A percentile compares a stretch with the other conserved stretches of the same genome.
phyloP scores from a whole-genome alignment of 345 rosid genomes.

The Populus alba region DNA sequence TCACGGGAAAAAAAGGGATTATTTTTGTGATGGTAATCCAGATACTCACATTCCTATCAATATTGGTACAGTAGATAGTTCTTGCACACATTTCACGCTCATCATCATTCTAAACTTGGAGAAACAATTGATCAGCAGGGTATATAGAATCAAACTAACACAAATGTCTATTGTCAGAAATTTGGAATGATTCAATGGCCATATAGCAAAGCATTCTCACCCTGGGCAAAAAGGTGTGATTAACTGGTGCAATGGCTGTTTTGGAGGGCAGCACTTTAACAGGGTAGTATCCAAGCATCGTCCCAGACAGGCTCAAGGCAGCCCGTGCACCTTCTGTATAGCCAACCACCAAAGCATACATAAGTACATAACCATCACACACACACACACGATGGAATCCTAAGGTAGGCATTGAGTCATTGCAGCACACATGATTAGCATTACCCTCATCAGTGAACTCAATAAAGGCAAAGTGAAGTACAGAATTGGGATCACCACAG shows the following conservation, averaged over 20 bases:
- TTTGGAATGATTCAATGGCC: background rate
- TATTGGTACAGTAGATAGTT: conserved; percentile 94
- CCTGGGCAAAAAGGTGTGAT: conserved; percentile 93
- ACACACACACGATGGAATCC: background rate
- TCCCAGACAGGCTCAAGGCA: conserved; percentile 86
- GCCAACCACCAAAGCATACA: background rate
- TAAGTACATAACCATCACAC: background rate
- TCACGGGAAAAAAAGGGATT: conserved; percentile 7
- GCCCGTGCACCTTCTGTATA: conserved; percentile 77
- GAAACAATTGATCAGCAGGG: conserved; percentile 8
- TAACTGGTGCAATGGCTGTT: conserved; percentile 99
- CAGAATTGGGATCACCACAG: conserved; percentile 91
- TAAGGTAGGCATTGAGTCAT: conserved; percentile 12
- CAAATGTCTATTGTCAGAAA: background rate
- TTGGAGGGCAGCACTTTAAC: conserved; percentile 93
- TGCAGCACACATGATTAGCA: background rate
- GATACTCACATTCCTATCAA: conserved; percentile 72
- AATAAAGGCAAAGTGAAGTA: conserved; percentile 90
- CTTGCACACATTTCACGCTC: conserved; percentile 99
- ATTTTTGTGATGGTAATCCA: background rate
- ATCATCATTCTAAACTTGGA: conserved; percentile 67
- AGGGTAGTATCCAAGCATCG: conserved; percentile 88
- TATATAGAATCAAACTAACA: conserved; percentile 5
- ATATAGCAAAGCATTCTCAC: conserved; percentile 38
- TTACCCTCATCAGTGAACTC: conserved; percentile 96